phyloP scores from a whole-genome alignment of 2,329 filamentous ascomycete species.

The Phoma herbarum region DNA sequence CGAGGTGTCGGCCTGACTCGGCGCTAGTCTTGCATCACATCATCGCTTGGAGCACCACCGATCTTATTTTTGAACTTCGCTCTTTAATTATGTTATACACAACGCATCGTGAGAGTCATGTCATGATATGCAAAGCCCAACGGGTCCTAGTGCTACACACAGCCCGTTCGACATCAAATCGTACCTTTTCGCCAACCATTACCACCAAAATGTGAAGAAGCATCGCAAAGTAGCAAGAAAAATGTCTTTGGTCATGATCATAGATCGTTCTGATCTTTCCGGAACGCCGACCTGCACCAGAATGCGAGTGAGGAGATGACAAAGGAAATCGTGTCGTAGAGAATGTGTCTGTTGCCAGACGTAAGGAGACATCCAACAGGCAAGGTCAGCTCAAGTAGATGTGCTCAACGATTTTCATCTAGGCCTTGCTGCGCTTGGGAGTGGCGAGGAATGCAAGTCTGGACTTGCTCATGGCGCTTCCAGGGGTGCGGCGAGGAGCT shows the following conservation, averaged over 20 bases:
- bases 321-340: conserved; percentile 16
- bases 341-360: not conserved
- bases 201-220: conserved; percentile 15
- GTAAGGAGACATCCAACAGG: not conserved
- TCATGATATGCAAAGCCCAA: conserved; percentile 29
- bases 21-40: conserved; percentile 14
- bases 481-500: conserved; percentile 41
- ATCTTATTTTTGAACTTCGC: not conserved
- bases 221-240: conserved; percentile 10
- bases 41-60: not conserved
- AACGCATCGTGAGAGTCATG: conserved; percentile 24
- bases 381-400: not conserved
- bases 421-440: conserved; percentile 49
- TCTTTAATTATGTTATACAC: conserved; percentile 29
- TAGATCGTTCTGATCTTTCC: conserved; percentile 19
- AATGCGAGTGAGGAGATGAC: conserved; percentile 6
- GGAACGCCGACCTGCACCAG: conserved; percentile 16
- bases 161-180: conserved; percentile 20
- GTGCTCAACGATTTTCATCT: not conserved
- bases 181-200: conserved; percentile 23
- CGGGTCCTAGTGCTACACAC: conserved; percentile 19
- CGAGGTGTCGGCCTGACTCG: conserved; percentile 10
- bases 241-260: conserved; percentile 16
- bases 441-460: conserved; percentile 51
- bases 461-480: conserved; percentile 48